Evolutionary conservation across 805 yeast species (phyloP), one percentile per base, ranked within the genome.

Genomic region (Ogataea pini): DNA sequence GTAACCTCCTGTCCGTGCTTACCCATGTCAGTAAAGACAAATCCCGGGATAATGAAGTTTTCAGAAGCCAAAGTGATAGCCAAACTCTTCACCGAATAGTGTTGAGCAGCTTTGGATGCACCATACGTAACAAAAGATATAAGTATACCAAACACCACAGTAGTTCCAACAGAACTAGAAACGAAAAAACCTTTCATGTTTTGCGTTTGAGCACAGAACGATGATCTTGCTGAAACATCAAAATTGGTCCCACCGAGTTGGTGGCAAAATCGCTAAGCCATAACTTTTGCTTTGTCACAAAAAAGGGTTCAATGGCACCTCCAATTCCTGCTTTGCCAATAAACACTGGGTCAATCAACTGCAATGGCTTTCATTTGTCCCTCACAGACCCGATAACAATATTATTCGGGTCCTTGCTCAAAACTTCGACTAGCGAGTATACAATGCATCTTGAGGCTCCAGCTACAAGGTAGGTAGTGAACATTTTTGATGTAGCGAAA

Each of bases 51-150:
- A n/a, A 16, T 31, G 34, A 31, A 31, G 17, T 16, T 16, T 14
- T 31, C 34, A n/a, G 34, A 14, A 3, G 16, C 34, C 17, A 31
- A 8, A 12, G 34, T n/a, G 16, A 3, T n/a, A 31, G 34, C 34
- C 17, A 31, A 31, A 14, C 4, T 31, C 18, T 31, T 31, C 6
- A 14, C 34, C 3, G 34, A 13, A n/a, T 12, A 65, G 59, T 71
- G 70, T 48, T 70, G 50, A 1, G 71, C 75, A 9, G 73, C 70
- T 54, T 72, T 71, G 10, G 50, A 47, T 2, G 29, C 14, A 12
- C 47, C 34, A 17, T 47, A 47, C 2, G 18, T 17, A 7, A 27
- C 37, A 10, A n/a, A 12, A 2, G 27, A 9, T 9, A 43, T 13
- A 3, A 36, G 4, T 4, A 36, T 36, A 2, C 22, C 24, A 13